phyloP scores from a whole-genome alignment of 2,329 filamentous ascomycete genomes.

The Exophiala mesophila region DNA sequence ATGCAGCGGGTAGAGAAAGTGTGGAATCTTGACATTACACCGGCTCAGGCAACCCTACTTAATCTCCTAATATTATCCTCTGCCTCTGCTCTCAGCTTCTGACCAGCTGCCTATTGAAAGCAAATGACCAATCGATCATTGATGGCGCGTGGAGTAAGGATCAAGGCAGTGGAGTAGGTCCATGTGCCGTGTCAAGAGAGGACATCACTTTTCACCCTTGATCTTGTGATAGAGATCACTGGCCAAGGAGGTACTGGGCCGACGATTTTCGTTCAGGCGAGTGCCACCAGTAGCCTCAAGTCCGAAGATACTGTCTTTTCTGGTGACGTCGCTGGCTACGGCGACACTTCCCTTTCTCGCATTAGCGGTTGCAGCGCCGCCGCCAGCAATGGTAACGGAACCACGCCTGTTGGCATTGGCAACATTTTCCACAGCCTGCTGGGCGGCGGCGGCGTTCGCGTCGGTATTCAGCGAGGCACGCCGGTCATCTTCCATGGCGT shows the following conservation, averaged over 20 bases:
- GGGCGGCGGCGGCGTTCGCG: slow-evolving; percentile 13
- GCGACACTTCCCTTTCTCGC: slow-evolving; percentile 25
- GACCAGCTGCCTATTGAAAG: no score
- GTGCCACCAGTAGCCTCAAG: slow-evolving; percentile 24
- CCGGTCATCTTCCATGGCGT: slow-evolving; percentile 23
- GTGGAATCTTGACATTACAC: no score
- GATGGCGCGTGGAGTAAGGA: no score
- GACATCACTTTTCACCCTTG: no score
- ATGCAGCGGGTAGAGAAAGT: no score
- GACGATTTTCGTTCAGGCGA: slow-evolving; percentile 20
- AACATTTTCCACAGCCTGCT: slow-evolving; percentile 21
- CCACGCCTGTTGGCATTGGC: slow-evolving; percentile 15
- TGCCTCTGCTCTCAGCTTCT: no score
- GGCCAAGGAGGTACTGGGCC: slow-evolving; percentile 24
- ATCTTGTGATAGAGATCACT: slow-evolving; percentile 25
- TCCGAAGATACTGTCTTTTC: slow-evolving; percentile 26
- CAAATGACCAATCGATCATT: no score
- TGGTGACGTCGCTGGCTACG: slow-evolving; percentile 24
- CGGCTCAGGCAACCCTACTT: no score
- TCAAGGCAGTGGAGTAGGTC: no score
- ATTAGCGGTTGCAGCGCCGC: slow-evolving; percentile 23
- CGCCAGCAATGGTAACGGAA: slow-evolving; percentile 14
- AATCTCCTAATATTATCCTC: no score
- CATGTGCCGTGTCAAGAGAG: no score
- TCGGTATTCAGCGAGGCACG: slow-evolving; percentile 22